These are phyloP conservation scores for Irpex rosettiformis DNA, from an alignment of 1,284 basidiomycete genomes.

Conservation along the genomic window DNA sequence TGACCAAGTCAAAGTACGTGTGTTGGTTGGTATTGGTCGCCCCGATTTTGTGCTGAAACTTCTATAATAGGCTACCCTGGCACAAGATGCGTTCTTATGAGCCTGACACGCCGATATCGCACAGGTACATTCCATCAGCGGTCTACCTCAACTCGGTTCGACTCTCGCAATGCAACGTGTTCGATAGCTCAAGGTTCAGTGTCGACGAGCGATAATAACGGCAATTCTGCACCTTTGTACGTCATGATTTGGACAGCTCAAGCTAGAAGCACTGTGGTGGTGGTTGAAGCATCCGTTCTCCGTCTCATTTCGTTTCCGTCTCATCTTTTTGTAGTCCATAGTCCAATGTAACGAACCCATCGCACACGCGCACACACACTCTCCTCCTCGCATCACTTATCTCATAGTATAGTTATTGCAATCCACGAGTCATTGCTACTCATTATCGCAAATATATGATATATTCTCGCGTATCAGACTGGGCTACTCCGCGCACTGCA, in stretches of 20 bases:
- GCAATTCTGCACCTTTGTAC: neutral
- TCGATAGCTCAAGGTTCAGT: neutral
- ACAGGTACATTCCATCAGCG: neutral
- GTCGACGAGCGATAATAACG: conserved; percentile 1
- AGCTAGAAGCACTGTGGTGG: neutral
- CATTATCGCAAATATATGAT: neutral
- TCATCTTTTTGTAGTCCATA: conserved; percentile 1
- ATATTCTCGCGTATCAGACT: neutral
- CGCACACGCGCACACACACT: neutral
- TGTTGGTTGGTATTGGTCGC: neutral
- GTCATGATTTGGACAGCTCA: neutral
- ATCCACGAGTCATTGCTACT: neutral
- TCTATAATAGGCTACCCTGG: conserved; percentile 18
- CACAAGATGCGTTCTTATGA: conserved; percentile 24
- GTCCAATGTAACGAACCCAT: conserved; percentile 2
- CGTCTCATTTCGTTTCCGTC: neutral
- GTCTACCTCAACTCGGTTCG: neutral
- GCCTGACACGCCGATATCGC: neutral
- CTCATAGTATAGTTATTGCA: conserved; percentile 4
- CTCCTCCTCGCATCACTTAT: neutral
- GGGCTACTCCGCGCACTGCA: neutral
- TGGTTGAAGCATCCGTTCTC: neutral
- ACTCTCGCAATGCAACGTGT: neutral
- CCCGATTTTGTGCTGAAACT: conserved; percentile 1
- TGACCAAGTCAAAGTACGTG: conserved; percentile 72